Evolutionary conservation across 2,329 filamentous ascomycete genomes (phyloP).

Genomic region (Trichoderma semiorbis): DNA sequence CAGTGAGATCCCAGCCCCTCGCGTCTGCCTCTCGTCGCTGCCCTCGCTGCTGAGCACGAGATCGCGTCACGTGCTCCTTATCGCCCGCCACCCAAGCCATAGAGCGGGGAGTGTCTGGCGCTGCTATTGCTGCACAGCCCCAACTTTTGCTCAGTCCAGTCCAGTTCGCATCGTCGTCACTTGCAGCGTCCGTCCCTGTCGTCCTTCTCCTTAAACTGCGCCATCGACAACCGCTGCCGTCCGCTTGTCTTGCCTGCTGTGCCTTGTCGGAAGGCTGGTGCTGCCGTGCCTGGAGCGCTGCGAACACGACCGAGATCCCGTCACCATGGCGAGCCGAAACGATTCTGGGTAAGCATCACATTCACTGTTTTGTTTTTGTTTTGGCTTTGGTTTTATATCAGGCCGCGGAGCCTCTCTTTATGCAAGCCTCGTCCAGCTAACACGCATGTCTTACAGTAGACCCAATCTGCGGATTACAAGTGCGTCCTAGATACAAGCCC

Average conservation of each 20-base stretch:
- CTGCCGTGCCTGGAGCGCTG: constrained; percentile 19
- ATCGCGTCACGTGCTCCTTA: constrained; percentile 17
- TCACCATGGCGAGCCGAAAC: constrained; percentile 18
- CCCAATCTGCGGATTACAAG: constrained; percentile 92
- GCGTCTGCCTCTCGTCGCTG: not conserved
- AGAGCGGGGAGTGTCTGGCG: constrained; percentile 19
- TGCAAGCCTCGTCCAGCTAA: constrained; percentile 1
- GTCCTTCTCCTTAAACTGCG: constrained; percentile 13
- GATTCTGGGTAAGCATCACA: constrained; percentile 14
- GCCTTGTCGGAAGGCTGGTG: constrained; percentile 9
- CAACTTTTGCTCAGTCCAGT: constrained; percentile 14
- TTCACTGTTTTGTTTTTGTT: not conserved
- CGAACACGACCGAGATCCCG: not conserved
- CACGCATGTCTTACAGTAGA: constrained; percentile 49
- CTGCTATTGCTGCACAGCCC: constrained; percentile 17
- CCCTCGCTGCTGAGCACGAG: not conserved
- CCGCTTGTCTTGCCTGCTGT: not conserved
- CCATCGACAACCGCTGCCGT: constrained; percentile 1
- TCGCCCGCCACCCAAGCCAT: constrained; percentile 17
- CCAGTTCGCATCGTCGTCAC: constrained; percentile 16
- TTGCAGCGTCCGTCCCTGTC: constrained; percentile 8
- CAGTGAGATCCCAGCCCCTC: not conserved
- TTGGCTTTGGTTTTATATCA: not conserved
- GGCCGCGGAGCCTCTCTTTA: not conserved
- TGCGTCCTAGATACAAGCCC: constrained; percentile 44